These are phyloP conservation scores for Aspergillus fijiensis DNA, from an alignment of 2,329 filamentous ascomycete species.

Conservation along the genomic window DNA sequence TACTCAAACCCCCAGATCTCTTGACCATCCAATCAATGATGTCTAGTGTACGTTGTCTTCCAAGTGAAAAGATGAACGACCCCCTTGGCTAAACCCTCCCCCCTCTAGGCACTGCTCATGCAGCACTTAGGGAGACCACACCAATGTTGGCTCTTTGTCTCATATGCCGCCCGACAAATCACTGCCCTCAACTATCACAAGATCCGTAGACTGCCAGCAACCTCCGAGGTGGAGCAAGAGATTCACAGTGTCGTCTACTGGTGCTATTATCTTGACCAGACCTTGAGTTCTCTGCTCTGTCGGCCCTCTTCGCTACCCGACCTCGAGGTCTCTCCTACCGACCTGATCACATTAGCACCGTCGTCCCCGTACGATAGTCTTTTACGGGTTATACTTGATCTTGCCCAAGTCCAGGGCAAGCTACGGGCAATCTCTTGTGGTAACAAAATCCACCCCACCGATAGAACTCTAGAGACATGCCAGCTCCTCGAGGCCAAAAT, in stretches of 20 bases:
- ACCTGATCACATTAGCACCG: neutral
- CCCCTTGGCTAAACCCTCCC: too few relatives aligned
- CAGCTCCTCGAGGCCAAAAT: constrained; percentile 20
- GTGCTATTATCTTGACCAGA: constrained; percentile 31
- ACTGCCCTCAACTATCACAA: constrained; percentile 25
- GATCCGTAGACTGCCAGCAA: neutral
- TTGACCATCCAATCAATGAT: constrained; percentile 24
- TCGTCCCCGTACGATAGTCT: constrained; percentile 11
- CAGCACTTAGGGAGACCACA: constrained; percentile 24
- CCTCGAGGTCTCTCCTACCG: constrained; percentile 7
- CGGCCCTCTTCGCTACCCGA: constrained; percentile 22
- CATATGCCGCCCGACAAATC: constrained; percentile 28
- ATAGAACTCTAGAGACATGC: constrained; percentile 10
- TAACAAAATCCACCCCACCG: neutral
- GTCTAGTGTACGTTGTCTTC: constrained; percentile 19
- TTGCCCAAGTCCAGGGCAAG: constrained; percentile 14
- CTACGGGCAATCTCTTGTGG: constrained; percentile 5
- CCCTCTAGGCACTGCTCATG: constrained; percentile 24
- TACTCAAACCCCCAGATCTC: constrained; percentile 20
- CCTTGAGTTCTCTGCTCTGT: constrained; percentile 25
- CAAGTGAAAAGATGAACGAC: too few relatives aligned
- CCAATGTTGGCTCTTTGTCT: constrained; percentile 26
- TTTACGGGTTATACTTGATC: constrained; percentile 13
- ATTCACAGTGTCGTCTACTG: constrained; percentile 24
- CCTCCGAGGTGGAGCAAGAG: constrained; percentile 18